Percentiles rank a stretch among this genome's conserved stretches.
Conservation (phyloP, 441 rosid species). For the Metrosideros polymorpha region DNA sequence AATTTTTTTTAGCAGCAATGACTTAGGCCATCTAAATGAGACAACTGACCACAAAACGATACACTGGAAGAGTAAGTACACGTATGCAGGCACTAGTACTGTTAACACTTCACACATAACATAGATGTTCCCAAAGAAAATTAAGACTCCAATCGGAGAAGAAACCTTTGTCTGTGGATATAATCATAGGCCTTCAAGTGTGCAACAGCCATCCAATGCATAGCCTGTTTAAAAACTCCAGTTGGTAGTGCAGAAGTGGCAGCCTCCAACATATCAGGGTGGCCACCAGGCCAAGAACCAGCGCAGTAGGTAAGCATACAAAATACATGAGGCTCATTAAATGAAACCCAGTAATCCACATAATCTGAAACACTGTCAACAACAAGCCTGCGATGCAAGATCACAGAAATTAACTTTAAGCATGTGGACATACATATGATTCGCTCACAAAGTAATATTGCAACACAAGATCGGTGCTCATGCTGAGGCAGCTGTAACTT, state of each 20-base stretch:
- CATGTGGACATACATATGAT: neutral
- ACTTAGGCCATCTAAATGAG: neutral
- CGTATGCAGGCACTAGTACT: neutral
- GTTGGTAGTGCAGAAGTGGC: conserved; percentile 87
- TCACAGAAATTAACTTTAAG: neutral
- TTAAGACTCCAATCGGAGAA: neutral
- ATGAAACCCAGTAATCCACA: conserved; percentile 88
- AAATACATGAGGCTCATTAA: conserved; percentile 93
- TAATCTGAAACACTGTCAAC: conserved; percentile 67
- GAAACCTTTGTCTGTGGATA: conserved; percentile 59
- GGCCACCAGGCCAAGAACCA: conserved; percentile 98
- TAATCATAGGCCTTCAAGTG: conserved; percentile 80
- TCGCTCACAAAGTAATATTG: neutral
- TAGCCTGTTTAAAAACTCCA: conserved; percentile 75
- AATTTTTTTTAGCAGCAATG: neutral
- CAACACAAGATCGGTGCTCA: neutral
- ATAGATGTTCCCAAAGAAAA: neutral
- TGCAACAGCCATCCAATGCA: conserved; percentile 89
- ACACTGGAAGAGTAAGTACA: neutral
- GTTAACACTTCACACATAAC: neutral
- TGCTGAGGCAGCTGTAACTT: neutral
- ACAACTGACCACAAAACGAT: neutral
- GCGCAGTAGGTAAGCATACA: conserved; percentile 87
- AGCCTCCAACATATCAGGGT: conserved; percentile 85
- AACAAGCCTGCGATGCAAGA: conserved; percentile 55